Base-by-base conservation (phyloP, 164 flowering plant species). In the Dillenia turbinata region DNA sequence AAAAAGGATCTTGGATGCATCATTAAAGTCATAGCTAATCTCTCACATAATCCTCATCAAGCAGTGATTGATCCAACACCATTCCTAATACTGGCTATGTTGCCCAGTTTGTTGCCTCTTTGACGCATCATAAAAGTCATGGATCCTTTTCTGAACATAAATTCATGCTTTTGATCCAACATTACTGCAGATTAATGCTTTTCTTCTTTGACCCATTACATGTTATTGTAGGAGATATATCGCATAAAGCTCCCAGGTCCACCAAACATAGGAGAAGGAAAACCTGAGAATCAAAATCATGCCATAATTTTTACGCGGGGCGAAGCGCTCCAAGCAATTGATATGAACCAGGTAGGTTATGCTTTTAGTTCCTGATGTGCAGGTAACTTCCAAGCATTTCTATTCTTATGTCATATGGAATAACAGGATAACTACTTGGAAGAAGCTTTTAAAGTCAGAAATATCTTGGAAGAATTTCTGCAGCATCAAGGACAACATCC, bases 371-470 rank as follows among this genome's bases (percentile, higher is more conserved):
- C 22, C 22, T 1, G 22, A 19, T 19, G 1, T 19, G 22, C 22
- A 19, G 22, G 22, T 19, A 19, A 19, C 22, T 19, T 19, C 22
- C 22, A 19, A 19, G 22, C 22, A 19, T 19, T 19, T 19, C 22
- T 19, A 19, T 19, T 19, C 22, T 19, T 19, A 19, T 19, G 22
- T 19, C 22, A 19, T 1, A 19, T 19, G 22, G 22, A 19, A 19
- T 19, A 19, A 57, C 67, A 95, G 99, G 99, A 95, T 65, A 92
- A 95, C 71, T 95, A 95, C 74, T 69, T 95, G 79, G 99, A 95
- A 85, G 99, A 95, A 85, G 99, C 99, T 69, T 77, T 95, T n/a
- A 95, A 95, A 78, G 90, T 95, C 97, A 90, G 99, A 22, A 95
- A 95, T 66, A 91, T 95, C 49, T 74, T 95, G 64, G 91, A 95